These are phyloP conservation scores for Tetracentron sinense DNA, from an alignment of 164 flowering plant species.

Conservation along the genomic window DNA sequence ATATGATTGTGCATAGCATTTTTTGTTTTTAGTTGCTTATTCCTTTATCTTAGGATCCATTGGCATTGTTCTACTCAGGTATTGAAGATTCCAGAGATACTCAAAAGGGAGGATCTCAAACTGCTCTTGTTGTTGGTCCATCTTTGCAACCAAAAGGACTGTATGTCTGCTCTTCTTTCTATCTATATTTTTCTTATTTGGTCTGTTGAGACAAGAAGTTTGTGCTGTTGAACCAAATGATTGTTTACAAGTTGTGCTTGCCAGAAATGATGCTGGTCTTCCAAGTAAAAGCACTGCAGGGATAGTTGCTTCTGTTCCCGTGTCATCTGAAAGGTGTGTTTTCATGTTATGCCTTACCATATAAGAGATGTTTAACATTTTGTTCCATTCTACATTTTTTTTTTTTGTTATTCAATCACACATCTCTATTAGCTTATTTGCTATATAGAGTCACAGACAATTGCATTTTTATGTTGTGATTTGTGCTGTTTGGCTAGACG, in stretches of 20 bases:
- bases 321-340: slow-evolving; percentile 69
- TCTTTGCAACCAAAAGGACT: slow-evolving; percentile 46
- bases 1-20: slow-evolving; percentile 2
- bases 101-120: slow-evolving; percentile 45
- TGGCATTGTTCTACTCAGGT: slow-evolving; percentile 35
- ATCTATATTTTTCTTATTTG: not conserved
- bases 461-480: no score
- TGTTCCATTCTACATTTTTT: not conserved
- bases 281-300: slow-evolving; percentile 45
- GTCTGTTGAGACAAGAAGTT: not conserved
- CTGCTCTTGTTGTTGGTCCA: slow-evolving; percentile 71
- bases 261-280: slow-evolving; percentile 55
- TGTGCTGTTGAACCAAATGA: slow-evolving; percentile 2
- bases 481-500: not conserved
- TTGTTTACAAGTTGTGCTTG: slow-evolving; percentile 13
- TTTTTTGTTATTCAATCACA: not conserved
- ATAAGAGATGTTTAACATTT: not conserved
- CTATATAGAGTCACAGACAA: not conserved
- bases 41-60: not conserved
- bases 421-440: not conserved
- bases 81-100: slow-evolving; percentile 42
- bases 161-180: slow-evolving; percentile 40
- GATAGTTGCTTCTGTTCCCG: slow-evolving; percentile 42
- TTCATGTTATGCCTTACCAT: not conserved
- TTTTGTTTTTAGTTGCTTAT: not conserved